phyloP scores from a whole-genome alignment of 2,329 filamentous ascomycete genomes.

The Fusarium goolgardi region DNA sequence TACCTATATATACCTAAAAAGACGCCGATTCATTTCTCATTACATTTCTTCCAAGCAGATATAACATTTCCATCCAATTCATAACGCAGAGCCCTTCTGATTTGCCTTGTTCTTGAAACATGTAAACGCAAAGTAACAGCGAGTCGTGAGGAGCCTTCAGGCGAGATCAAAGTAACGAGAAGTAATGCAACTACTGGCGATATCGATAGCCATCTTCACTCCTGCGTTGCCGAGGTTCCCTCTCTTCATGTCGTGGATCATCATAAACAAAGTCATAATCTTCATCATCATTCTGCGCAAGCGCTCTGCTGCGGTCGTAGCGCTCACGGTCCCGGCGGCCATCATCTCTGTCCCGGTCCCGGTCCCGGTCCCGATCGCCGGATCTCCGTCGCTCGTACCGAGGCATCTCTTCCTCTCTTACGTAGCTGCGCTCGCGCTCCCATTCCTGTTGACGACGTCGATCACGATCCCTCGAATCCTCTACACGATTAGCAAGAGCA shows the following conservation, averaged over 20 bases:
- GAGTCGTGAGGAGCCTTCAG: conserved; percentile 33
- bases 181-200: conserved; percentile 29
- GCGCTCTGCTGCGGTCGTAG: conserved; percentile 38
- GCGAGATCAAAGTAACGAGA: neutral
- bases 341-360: conserved; percentile 26
- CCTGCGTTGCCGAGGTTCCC: conserved; percentile 38
- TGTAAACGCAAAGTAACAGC: neutral
- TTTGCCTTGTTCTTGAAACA: neutral
- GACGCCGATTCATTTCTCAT: conserved; percentile 34
- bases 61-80: neutral
- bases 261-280: conserved; percentile 49
- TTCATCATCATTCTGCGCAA: conserved; percentile 40
- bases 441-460: conserved; percentile 50
- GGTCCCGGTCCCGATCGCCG: conserved; percentile 7
- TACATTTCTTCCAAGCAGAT: conserved; percentile 12
- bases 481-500: conserved; percentile 59
- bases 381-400: conserved; percentile 42
- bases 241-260: conserved; percentile 47
- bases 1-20: conserved; percentile 3
- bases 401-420: conserved; percentile 45
- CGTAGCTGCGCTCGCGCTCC: conserved; percentile 53
- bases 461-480: conserved; percentile 52
- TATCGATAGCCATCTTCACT: conserved; percentile 45
- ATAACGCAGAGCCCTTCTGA: conserved; percentile 5
- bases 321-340: conserved; percentile 21